Evolutionary conservation across 2,329 filamentous ascomycete genomes (phyloP), one percentile per base, ranked within the genome.

Genomic region (Colletotrichum sp.): DNA sequence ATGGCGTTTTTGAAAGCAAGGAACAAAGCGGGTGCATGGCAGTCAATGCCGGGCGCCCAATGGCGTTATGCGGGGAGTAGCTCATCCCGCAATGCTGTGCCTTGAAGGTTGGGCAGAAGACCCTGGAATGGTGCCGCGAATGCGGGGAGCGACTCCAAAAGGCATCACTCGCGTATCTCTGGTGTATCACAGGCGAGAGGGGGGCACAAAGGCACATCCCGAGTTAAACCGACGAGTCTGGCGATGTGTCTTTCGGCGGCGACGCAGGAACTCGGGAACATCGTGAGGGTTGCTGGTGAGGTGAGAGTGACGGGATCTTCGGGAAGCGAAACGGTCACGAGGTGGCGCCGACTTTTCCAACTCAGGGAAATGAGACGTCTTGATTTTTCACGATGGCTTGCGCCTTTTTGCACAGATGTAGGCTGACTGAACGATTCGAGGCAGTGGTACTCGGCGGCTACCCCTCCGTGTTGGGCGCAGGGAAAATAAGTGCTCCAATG

Each of bases 401-500:
- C 32, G 52, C n/a, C 13, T 16, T 57, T 57, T 21, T 63, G n/a
- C 36, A 68, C n/a, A 28, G 2, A 18, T 2, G 59, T 71, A 65
- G 59, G 59, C 28, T 64, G 44, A 65, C 59, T 57, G n/a, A 65
- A 76, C 65, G 21, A 34, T 69, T 73, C 70, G 49, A 74, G 65
- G 71, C 59, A 44, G 64, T 73, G 39, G 74, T 55, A 76, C 71
- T 76, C 74, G 74, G 74, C 49, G 74, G 55, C 32, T 65, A 52
- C 57, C 36, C 74, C 71, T 76, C 74, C 74, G 74, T 44, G 71
- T 26, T 69, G 36, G 60, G 59, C 44, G 64, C 70, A 74, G 70
- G 24, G 63, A 44, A 28, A 52, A 28, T 69, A 69, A 72, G 71
- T 64, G 74, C 74, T 76, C 74, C 74, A 76, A 76, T 76, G 49